Percentiles rank a stretch among this genome's conserved stretches.
Conservation (phyloP, 257 asterid species). For the Cruciata laevipes region DNA sequence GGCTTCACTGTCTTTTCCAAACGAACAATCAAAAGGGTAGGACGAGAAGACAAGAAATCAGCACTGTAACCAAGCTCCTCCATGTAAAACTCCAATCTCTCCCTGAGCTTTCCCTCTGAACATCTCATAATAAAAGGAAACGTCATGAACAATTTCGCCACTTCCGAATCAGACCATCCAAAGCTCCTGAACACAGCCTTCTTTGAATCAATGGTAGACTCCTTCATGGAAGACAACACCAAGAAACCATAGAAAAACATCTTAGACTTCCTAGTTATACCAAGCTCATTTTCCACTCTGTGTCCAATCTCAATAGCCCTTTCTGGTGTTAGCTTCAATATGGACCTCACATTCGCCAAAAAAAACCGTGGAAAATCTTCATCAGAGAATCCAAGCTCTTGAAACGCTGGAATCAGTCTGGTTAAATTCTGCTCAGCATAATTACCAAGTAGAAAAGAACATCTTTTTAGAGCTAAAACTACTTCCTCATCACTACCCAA, state of each 20-base stretch:
- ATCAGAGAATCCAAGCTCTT: constrained; percentile 8
- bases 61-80: constrained; percentile 10
- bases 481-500: constrained; percentile 19
- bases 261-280: constrained; percentile 3
- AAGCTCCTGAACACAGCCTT: constrained; percentile 18
- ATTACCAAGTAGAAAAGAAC: constrained; percentile 4
- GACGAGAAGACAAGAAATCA: constrained; percentile 7
- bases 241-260: background rate
- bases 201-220: constrained; percentile 1
- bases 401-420: background rate
- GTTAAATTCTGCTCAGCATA: background rate
- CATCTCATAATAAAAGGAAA: background rate
- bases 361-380: constrained; percentile 3
- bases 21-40: constrained; percentile 1
- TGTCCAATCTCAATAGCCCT: constrained; percentile 6
- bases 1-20: constrained; percentile 21
- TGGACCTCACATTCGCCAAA: background rate
- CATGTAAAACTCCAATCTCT: constrained; percentile 8
- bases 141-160: background rate
- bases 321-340: background rate
- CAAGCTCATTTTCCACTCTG: constrained; percentile 20
- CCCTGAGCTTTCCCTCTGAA: constrained; percentile 3
- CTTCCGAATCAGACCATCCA: constrained; percentile 23
- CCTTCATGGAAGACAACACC: background rate
- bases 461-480: constrained; percentile 12